A percentile compares a stretch with the other conserved stretches of the same genome.
Evolutionary conservation across 2,329 filamentous ascomycete species (phyloP).

Genomic region (Fusarium devonianum): DNA sequence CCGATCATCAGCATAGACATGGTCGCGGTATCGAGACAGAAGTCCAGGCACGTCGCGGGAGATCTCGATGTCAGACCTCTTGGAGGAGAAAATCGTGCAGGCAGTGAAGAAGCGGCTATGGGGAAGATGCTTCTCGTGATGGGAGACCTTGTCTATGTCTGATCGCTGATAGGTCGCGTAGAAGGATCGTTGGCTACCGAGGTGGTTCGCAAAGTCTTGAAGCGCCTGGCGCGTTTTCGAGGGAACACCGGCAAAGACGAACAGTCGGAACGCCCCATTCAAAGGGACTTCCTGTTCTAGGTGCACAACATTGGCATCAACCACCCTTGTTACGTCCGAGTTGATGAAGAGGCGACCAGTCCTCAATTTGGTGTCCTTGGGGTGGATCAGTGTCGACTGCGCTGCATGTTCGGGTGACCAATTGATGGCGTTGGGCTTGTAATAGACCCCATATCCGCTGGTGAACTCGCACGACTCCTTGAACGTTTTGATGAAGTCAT

Average conservation of each 20-base stretch:
- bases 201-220: slow-evolving; percentile 70
- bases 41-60: slow-evolving; percentile 71
- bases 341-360: slow-evolving; percentile 80
- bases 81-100: slow-evolving; percentile 75
- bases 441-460: slow-evolving; percentile 88
- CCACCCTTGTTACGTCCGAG: slow-evolving; percentile 82
- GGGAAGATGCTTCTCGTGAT: slow-evolving; percentile 85
- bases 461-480: slow-evolving; percentile 93
- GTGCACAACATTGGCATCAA: slow-evolving; percentile 88
- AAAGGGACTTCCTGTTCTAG: slow-evolving; percentile 89
- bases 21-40: slow-evolving; percentile 78
- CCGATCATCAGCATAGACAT: slow-evolving; percentile 86
- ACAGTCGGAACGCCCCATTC: slow-evolving; percentile 87
- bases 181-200: slow-evolving; percentile 75
- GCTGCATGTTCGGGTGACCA: slow-evolving; percentile 79
- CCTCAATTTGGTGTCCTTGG: slow-evolving; percentile 68
- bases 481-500: slow-evolving; percentile 87
- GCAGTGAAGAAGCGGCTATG: slow-evolving; percentile 84
- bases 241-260: slow-evolving; percentile 80
- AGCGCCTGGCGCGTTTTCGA: slow-evolving; percentile 68
- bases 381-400: slow-evolving; percentile 73
- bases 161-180: slow-evolving; percentile 69
- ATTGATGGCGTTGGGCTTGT: slow-evolving; percentile 82
- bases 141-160: slow-evolving; percentile 68
- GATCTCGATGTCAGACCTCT: slow-evolving; percentile 75